Evolutionary conservation across 371 early-diverging fungal species (phyloP).

Genomic region (Actinomortierella wolfii): DNA sequence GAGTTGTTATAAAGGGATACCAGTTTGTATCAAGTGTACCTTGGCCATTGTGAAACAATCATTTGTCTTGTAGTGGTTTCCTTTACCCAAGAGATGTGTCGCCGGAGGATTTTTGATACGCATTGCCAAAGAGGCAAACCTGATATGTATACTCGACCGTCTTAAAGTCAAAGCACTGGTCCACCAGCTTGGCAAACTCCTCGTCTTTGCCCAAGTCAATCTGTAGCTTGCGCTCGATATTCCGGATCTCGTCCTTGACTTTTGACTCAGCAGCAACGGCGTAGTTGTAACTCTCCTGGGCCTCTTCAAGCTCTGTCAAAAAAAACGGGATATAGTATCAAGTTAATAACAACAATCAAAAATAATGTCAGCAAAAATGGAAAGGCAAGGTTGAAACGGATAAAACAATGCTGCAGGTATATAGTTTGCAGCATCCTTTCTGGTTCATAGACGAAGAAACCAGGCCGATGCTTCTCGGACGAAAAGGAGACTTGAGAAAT

Average conservation of each 20-base stretch:
- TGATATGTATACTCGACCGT: constrained; percentile 86
- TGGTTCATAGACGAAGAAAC: no score
- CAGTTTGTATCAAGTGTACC: constrained; percentile 2
- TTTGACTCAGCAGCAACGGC: constrained; percentile 46
- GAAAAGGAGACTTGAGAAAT: no score
- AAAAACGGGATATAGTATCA: neutral
- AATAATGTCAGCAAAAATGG: neutral
- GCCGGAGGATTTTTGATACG: constrained; percentile 67
- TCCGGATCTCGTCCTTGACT: constrained; percentile 45
- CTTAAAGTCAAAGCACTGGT: constrained; percentile 71
- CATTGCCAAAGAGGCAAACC: constrained; percentile 79
- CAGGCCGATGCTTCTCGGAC: no score
- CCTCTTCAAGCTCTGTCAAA: constrained; percentile 46
- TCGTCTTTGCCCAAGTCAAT: constrained; percentile 65
- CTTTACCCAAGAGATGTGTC: constrained; percentile 73
- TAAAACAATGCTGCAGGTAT: no score
- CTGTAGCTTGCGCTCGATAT: constrained; percentile 51
- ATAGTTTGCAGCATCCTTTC: no score
- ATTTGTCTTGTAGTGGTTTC: constrained; percentile 4
- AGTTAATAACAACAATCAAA: neutral
- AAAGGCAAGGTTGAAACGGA: no score
- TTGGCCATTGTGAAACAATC: neutral
- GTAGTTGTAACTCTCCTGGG: constrained; percentile 46
- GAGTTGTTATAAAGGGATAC: neutral
- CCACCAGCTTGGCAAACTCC: constrained; percentile 66